Percentiles rank a stretch among this genome's conserved stretches.
phyloP scores from a whole-genome alignment of 345 rosid genomes.

The Cardiospermum halicacabum region DNA sequence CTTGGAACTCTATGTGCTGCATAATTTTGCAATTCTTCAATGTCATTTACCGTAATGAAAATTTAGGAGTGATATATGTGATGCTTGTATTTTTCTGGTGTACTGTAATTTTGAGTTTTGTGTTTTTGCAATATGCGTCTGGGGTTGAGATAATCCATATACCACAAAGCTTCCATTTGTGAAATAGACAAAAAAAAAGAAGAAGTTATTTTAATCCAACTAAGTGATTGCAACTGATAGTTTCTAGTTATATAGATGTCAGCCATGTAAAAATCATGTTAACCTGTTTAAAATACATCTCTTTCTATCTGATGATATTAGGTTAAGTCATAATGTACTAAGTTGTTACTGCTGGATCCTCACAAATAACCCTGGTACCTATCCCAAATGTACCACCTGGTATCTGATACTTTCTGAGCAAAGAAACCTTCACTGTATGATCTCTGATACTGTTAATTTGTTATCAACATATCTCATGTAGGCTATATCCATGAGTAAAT shows the following conservation, averaged over 20 bases:
- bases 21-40: not conserved
- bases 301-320: not conserved
- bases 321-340: too few species aligned
- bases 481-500: not conserved
- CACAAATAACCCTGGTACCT: too few species aligned
- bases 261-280: not conserved
- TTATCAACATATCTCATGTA: not conserved
- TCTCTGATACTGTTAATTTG: not conserved
- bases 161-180: not conserved
- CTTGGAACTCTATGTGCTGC: not conserved
- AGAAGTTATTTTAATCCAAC: not conserved
- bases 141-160: not conserved
- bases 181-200: not conserved
- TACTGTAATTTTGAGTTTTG: not conserved
- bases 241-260: not conserved
- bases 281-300: not conserved
- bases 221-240: constrained; percentile 2
- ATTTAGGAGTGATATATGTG: not conserved
- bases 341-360: too few species aligned
- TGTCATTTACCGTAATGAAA: not conserved
- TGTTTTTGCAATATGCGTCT: not conserved
- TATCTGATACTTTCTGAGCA: too few species aligned
- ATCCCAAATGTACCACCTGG: too few species aligned
- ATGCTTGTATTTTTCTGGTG: not conserved
- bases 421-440: not conserved